Conservation (phyloP, 305 asterid species). For the Caryopteris hybrid region DNA sequence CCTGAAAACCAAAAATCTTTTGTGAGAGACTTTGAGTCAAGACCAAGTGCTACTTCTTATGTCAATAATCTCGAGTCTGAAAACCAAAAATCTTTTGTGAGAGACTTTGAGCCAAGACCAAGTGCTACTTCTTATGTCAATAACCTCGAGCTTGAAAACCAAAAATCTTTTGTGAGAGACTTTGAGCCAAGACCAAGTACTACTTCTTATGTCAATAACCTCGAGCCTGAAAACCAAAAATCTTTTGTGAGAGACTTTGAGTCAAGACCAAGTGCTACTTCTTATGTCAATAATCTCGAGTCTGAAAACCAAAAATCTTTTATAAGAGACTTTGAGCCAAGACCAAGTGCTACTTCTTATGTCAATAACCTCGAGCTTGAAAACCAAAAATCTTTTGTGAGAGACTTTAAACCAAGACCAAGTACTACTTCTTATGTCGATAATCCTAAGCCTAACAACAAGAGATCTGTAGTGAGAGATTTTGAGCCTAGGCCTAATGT, state of each 20-base stretch:
- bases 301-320: neutral
- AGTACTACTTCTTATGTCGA: neutral
- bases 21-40: neutral
- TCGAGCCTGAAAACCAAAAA: neutral
- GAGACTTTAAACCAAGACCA: conserved; percentile 5
- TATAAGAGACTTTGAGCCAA: neutral
- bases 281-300: neutral
- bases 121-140: neutral
- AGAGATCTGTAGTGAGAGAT: neutral
- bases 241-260: neutral
- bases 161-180: neutral
- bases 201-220: neutral
- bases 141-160: neutral
- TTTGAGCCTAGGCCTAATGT: conserved; percentile 9
- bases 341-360: neutral
- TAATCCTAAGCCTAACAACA: neutral
- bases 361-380: neutral
- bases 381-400: neutral
- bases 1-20: neutral
- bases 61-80: neutral
- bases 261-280: neutral
- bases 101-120: conserved; percentile 1
- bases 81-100: neutral
- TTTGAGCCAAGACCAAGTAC: neutral
- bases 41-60: neutral